Evolutionary conservation across 257 asterid genomes (phyloP), one percentile per base, ranked within the genome.

Genomic region (Linderniella brevidens): DNA sequence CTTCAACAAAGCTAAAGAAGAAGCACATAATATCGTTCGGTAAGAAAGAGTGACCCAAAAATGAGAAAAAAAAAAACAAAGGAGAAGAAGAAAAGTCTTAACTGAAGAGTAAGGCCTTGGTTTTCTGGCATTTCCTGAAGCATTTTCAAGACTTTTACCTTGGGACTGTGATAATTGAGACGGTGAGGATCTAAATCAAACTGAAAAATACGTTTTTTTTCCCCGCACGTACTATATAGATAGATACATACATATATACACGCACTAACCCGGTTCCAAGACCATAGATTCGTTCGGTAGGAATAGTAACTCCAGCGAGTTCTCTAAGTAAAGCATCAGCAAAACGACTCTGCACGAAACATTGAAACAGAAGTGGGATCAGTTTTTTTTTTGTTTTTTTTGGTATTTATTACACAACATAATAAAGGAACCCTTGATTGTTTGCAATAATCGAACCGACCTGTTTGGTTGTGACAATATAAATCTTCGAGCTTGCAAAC

Each of bases 401-500:
- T 25, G 4, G 6, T 25, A 25, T 25, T 2, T 3, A 25, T 2
- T 2, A 25, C 3, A 25, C 32, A 25, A 25, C 6, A 2, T 6
- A 6, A 25, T 25, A n/a, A n/a, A n/a, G n/a, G n/a, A n/a, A n/a
- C n/a, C n/a, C n/a, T n/a, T n/a, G n/a, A n/a, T n/a, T n/a, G n/a
- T n/a, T n/a, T n/a, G n/a, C 32, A 6, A 39, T 2, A 10, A 11
- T 39, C 9, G 41, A 41, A 52, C 19, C 2, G 16, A 80, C 97
- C 90, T 84, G 95, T 59, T 88, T 88, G 9, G 93, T 88, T 0
- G 98, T 88, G 70, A 88, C 95, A 46, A 84, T 78, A 46, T 84
- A 84, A 55, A 88, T 59, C 87, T 76, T 72, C 46, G 98, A 80
- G 75, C 87, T 88, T 25, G 98, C 79, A 50, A 88, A 88, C 65